phyloP scores from a whole-genome alignment of 1,139 yeast genomes.

The Yarrowia galli region DNA sequence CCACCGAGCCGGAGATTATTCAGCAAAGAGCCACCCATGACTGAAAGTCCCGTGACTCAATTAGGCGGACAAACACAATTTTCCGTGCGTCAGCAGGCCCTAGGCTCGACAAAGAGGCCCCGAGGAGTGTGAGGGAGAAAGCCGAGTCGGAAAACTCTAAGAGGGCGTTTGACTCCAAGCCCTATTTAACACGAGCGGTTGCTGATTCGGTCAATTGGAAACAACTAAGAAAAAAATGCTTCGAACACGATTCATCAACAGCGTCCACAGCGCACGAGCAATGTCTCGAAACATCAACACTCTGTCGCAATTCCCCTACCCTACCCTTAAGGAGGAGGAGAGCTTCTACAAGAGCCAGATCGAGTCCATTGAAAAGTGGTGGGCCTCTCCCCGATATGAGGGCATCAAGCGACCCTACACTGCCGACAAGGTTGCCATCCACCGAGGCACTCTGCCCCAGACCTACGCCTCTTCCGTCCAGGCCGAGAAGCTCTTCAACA shows the following conservation, averaged over 20 bases:
- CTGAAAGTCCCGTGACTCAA: constrained; percentile 1
- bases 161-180: constrained; percentile 3
- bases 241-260: constrained; percentile 27
- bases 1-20: neutral
- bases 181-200: constrained; percentile 35
- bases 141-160: constrained; percentile 39
- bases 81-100: neutral
- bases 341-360: constrained; percentile 48
- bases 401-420: constrained; percentile 61
- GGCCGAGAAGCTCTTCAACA: constrained; percentile 60
- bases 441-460: constrained; percentile 59
- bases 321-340: constrained; percentile 50
- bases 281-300: constrained; percentile 42
- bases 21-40: neutral
- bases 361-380: constrained; percentile 59
- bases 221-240: constrained; percentile 9
- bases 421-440: constrained; percentile 61
- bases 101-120: neutral
- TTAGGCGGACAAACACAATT: neutral
- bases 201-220: constrained; percentile 6
- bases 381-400: constrained; percentile 59
- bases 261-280: constrained; percentile 29
- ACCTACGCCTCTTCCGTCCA: constrained; percentile 62
- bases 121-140: neutral
- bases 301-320: constrained; percentile 53